Evolutionary conservation across 176 grass and related monocot species (phyloP).

Genomic region (Musa acuminata): DNA sequence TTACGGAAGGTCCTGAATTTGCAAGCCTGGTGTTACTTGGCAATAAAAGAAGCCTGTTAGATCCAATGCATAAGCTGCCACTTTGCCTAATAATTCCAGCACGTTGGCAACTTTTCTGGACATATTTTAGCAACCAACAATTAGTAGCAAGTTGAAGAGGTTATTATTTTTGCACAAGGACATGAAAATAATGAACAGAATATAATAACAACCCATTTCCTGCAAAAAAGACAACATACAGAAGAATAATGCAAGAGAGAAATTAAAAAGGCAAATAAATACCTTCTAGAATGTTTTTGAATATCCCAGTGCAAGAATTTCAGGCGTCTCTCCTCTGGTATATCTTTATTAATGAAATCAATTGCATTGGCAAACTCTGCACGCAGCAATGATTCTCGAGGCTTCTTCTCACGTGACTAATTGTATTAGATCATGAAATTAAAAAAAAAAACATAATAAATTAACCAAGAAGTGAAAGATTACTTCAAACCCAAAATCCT

Average conservation of each 20-base stretch:
- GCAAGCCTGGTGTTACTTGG: conserved; percentile 34
- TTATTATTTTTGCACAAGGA: background rate
- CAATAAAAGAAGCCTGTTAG: conserved; percentile 73
- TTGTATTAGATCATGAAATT: conserved; percentile 16
- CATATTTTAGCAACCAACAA: conserved; percentile 12
- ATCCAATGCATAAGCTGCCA: conserved; percentile 67
- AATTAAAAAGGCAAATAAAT: conserved; percentile 3
- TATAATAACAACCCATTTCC: background rate
- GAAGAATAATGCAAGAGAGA: background rate
- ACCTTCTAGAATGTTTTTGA: conserved; percentile 88
- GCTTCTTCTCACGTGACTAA: conserved; percentile 94
- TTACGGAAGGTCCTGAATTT: conserved; percentile 19
- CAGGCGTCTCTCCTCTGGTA: conserved; percentile 49
- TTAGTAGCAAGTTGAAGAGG: conserved; percentile 8
- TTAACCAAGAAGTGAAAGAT: conserved; percentile 1
- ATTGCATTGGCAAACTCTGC: conserved; percentile 89
- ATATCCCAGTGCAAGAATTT: conserved; percentile 99
- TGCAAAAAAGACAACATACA: background rate
- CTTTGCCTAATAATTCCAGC: conserved; percentile 56
- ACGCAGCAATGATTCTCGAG: conserved; percentile 88
- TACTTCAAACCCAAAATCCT: background rate
- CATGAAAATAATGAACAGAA: background rate
- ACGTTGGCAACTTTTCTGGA: conserved; percentile 66
- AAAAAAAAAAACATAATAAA: background rate
- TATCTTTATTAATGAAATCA: conserved; percentile 71